Percentiles rank a stretch among this genome's conserved stretches.
phyloP scores from a whole-genome alignment of 2,329 filamentous ascomycete genomes.

The Venturia pyrina region DNA sequence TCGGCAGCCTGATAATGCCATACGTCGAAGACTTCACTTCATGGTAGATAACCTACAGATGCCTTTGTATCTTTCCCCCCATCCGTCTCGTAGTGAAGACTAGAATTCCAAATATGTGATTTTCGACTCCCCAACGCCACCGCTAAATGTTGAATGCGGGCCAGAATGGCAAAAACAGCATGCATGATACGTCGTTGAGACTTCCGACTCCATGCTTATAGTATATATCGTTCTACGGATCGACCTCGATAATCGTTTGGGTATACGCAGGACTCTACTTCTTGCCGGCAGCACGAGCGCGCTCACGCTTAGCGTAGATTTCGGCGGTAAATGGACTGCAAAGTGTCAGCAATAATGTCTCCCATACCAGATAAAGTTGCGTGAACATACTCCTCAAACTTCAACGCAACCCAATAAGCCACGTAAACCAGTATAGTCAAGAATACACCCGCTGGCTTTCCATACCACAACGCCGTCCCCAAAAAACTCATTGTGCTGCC shows the following conservation, averaged over 20 bases:
- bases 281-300: slow-evolving; percentile 27
- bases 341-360: not conserved
- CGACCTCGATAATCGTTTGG: not conserved
- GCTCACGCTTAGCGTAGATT: slow-evolving; percentile 82
- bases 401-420: slow-evolving; percentile 71
- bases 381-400: slow-evolving; percentile 64
- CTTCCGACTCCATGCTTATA: not conserved
- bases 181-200: slow-evolving; percentile 11
- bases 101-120: not conserved
- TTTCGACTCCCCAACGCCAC: slow-evolving; percentile 7
- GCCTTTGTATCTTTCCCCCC: not conserved
- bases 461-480: slow-evolving; percentile 72
- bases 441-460: slow-evolving; percentile 76
- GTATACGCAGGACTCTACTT: not conserved
- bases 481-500: slow-evolving; percentile 89
- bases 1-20: not conserved
- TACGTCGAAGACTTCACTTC: not conserved
- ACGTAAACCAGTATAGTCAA: slow-evolving; percentile 65
- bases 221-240: not conserved
- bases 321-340: slow-evolving; percentile 70
- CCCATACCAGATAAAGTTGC: not conserved
- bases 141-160: slow-evolving; percentile 13
- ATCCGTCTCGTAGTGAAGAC: not conserved
- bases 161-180: not conserved
- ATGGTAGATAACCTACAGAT: not conserved